Conservation (phyloP, 2,329 filamentous ascomycete species). For the Fusarium sp. region DNA sequence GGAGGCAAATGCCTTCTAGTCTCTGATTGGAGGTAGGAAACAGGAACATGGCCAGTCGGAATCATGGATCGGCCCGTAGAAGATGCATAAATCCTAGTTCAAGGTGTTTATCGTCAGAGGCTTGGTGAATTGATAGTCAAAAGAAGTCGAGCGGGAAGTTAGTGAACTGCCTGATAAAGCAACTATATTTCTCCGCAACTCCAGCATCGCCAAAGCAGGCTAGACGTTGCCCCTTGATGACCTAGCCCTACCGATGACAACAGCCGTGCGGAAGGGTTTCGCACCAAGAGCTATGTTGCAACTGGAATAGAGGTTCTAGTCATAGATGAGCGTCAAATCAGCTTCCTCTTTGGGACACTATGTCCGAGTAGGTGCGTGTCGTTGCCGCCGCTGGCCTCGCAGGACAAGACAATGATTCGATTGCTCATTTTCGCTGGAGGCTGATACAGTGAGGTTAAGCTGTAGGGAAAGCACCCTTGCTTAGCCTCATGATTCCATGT, state of each 20-base stretch:
- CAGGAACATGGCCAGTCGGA: slow-evolving; percentile 20
- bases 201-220: background rate
- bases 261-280: slow-evolving; percentile 9
- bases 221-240: slow-evolving; percentile 2
- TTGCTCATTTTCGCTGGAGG: background rate
- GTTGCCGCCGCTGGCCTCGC: background rate
- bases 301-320: background rate
- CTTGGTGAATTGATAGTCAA: background rate
- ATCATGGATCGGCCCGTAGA: slow-evolving; percentile 12
- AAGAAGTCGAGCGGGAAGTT: background rate
- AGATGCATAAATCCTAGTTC: slow-evolving; percentile 29
- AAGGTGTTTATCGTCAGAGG: background rate
- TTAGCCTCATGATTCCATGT: background rate
- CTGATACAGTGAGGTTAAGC: background rate
- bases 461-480: background rate
- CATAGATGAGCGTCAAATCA: slow-evolving; percentile 6
- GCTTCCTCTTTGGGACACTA: slow-evolving; percentile 36
- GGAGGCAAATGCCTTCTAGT: background rate
- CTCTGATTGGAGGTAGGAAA: slow-evolving; percentile 12
- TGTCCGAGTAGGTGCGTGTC: slow-evolving; percentile 29
- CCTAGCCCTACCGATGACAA: slow-evolving; percentile 13
- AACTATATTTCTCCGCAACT: slow-evolving; percentile 12
- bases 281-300: background rate
- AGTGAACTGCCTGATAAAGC: slow-evolving; percentile 6
- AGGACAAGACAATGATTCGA: background rate